phyloP scores from a whole-genome alignment of 768 basidiomycete species.

The Tricholoma saponaceum region DNA sequence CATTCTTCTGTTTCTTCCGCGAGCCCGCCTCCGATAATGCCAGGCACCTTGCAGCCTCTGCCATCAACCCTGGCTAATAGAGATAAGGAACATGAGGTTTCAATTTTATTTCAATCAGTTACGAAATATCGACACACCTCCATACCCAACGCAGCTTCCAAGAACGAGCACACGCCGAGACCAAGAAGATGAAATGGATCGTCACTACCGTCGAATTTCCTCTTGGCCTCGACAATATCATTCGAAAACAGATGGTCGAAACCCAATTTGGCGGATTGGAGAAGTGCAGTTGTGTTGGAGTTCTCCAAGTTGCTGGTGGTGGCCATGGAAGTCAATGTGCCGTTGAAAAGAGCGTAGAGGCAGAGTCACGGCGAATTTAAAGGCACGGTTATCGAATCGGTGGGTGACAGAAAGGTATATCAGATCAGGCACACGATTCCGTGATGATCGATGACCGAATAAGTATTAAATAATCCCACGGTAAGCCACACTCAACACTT shows the following conservation, averaged over 20 bases:
- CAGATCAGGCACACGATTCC: too few species aligned
- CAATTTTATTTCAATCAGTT: background rate
- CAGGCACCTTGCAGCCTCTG: slow-evolving; percentile 56
- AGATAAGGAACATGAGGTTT: too few species aligned
- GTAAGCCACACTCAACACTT: too few species aligned
- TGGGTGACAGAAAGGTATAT: too few species aligned
- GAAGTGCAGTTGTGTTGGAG: slow-evolving; percentile 9
- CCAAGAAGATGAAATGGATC: slow-evolving; percentile 76
- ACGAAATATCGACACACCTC: slow-evolving; percentile 44
- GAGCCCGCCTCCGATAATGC: slow-evolving; percentile 57
- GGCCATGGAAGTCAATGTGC: too few species aligned
- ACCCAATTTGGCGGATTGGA: slow-evolving; percentile 41
- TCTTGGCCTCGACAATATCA: slow-evolving; percentile 51
- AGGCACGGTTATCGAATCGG: too few species aligned
- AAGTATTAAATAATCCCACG: too few species aligned
- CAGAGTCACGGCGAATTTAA: too few species aligned
- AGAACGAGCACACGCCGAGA: slow-evolving; percentile 64
- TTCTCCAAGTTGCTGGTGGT: background rate
- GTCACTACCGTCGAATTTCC: slow-evolving; percentile 42
- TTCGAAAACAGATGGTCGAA: slow-evolving; percentile 72
- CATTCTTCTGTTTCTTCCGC: slow-evolving; percentile 40
- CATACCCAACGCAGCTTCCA: slow-evolving; percentile 79
- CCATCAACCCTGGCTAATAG: slow-evolving; percentile 52
- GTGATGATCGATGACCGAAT: too few species aligned
- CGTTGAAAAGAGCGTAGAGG: too few species aligned